Evolutionary conservation across 257 asterid species (phyloP).

Genomic region (Solanum phureja): DNA sequence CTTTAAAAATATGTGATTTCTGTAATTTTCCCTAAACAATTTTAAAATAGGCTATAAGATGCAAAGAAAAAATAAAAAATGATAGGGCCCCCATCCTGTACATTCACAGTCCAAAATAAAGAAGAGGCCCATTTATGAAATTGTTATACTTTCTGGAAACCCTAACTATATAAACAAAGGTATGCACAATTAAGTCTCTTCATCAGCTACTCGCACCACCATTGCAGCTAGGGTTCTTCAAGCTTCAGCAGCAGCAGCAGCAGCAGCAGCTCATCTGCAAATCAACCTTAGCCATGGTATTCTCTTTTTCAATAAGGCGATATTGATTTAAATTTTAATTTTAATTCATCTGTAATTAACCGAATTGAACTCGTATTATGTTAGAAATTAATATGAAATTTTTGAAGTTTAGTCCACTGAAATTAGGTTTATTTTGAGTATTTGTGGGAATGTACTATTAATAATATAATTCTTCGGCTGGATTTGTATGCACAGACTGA

Average conservation of each 20-base stretch:
- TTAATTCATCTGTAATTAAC: neutral
- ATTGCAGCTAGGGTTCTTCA: neutral
- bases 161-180: constrained; percentile 1
- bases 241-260: neutral
- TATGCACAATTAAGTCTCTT: neutral
- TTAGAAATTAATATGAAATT: neutral
- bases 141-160: neutral
- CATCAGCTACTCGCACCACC: neutral
- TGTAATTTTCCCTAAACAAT: neutral
- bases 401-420: neutral
- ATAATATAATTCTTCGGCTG: neutral
- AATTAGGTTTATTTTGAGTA: neutral
- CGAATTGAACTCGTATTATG: neutral
- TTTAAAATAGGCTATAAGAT: neutral
- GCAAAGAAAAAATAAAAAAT: neutral
- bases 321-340: neutral
- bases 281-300: neutral
- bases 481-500: neutral
- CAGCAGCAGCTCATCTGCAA: neutral
- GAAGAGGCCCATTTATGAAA: neutral
- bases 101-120: neutral
- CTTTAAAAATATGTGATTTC: no score
- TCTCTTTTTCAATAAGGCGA: neutral
- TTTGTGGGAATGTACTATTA: neutral
- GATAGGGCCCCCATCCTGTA: neutral